phyloP scores from a whole-genome alignment of 176 grass and related monocot species.

The Oryza rufipogon region DNA sequence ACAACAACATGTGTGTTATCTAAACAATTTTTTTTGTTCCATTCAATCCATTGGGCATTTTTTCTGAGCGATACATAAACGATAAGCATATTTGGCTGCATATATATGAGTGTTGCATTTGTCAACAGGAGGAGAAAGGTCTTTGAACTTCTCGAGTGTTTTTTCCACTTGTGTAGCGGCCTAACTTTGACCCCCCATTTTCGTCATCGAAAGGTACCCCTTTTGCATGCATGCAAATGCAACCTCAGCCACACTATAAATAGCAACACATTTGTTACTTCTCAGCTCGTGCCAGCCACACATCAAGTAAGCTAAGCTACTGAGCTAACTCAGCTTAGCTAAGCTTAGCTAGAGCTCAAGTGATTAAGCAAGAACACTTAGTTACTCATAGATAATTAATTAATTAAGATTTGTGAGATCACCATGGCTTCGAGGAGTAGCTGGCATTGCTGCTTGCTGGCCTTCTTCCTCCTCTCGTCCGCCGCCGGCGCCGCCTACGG shows the following conservation, averaged over 20 bases:
- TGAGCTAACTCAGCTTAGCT: neutral
- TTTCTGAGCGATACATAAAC: neutral
- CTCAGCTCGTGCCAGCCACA: no score
- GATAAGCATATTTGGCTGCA: neutral
- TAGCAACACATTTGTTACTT: neutral
- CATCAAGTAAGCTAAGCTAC: neutral
- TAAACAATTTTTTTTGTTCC: no score
- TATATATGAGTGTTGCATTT: neutral
- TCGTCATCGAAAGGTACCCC: neutral
- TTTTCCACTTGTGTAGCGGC: conserved; percentile 17
- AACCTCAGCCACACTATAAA: conserved; percentile 21
- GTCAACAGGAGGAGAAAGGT: conserved; percentile 20
- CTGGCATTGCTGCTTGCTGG: conserved; percentile 40
- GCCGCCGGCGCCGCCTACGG: neutral
- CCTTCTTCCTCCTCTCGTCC: conserved; percentile 44
- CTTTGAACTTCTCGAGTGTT: neutral
- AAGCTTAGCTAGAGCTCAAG: neutral
- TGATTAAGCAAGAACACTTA: neutral
- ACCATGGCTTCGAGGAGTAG: conserved; percentile 40
- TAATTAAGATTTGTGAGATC: neutral
- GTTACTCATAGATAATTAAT: neutral
- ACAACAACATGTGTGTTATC: no score
- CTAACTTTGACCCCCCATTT: conserved; percentile 32
- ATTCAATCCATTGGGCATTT: no score
- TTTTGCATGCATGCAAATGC: conserved; percentile 56